Base-by-base conservation (phyloP, 148 eudicot species). In the Nepenthes gracilis region DNA sequence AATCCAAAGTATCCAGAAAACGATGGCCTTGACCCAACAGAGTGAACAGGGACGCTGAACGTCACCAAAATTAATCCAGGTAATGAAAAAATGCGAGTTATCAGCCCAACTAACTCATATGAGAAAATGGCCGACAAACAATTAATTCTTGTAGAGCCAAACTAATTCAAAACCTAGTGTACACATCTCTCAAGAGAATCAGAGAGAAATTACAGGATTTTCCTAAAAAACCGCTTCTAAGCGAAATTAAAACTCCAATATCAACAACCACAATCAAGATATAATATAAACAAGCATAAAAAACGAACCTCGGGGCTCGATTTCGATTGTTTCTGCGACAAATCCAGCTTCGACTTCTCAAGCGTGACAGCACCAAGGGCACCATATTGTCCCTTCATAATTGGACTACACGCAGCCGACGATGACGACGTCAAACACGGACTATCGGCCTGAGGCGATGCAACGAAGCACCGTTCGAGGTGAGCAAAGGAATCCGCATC, bases 301-400 rank as follows among this genome's bases (percentile, higher is more conserved):
- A 52, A 34, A 45, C 64, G 57, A 52, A 85, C 96, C 91, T 85
- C 89, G 12, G 96, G 93, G 43, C 82, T 72, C 45, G 79, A 64
- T 45, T 69, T 64, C 3, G 75, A 69, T 66, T 83, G 79, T 70
- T 81, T 79, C 73, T 75, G 80, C 45, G 89, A 34, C 75, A 73
- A 40, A 62, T 81, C 92, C 15, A 85, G 82, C 73, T 85, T 88
- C 36, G 93, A 70, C 60, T 85, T 88, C 70, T 88, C 96, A 74
- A 88, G 77, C 40, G 87, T 85, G 35, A 79, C 91, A 33, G 80
- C 74, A 32, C 85, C 82, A 64, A 77, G 50, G 37, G 89, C 67
- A 9, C 92, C 87, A 40, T 54, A 88, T 69, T 80, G 59, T 1
- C 76, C 82, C 77, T 83, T 81, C 92, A 83, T 83, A 35, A 67